These are phyloP conservation scores for Pichia gijzeniarum DNA, from an alignment of 805 yeast species.

Conservation along the genomic window DNA sequence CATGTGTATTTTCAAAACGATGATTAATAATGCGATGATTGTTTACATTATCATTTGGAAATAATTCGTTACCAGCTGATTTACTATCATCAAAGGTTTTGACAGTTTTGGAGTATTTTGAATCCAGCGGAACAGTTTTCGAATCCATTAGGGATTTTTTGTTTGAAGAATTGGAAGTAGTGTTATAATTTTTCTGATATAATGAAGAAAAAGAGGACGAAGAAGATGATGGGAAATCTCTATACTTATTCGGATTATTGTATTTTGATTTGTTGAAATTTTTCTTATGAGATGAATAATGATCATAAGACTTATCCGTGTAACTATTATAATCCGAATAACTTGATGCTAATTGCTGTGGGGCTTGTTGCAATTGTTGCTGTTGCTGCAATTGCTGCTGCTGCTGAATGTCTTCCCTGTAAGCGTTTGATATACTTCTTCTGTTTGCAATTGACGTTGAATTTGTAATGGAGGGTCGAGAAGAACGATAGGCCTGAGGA, in stretches of 20 bases:
- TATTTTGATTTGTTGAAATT: constrained; percentile 5
- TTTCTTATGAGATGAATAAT: not conserved
- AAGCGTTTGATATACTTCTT: not conserved
- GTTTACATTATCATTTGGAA: not conserved
- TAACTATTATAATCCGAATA: constrained; percentile 6
- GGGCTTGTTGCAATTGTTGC: too few species aligned
- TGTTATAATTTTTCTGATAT: not conserved
- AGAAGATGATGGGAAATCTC: not conserved
- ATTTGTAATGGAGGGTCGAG: constrained; percentile 8
- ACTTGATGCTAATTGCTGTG: not conserved
- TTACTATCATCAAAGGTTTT: not conserved
- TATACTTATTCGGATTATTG: not conserved
- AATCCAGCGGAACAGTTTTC: not conserved
- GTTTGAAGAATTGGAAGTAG: not conserved
- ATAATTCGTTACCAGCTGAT: not conserved
- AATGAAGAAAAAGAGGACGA: not conserved
- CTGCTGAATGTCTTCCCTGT: constrained; percentile 3
- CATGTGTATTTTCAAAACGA: not conserved
- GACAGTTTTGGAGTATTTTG: not conserved
- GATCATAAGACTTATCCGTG: constrained; percentile 1
- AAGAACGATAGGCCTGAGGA: not conserved
- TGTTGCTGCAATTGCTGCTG: too few species aligned
- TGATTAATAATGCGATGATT: not conserved
- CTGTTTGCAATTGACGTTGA: not conserved
- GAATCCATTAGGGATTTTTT: constrained; percentile 1